Conservation (phyloP, 148 eudicot genomes). For the Dysphania ambrosioides region DNA sequence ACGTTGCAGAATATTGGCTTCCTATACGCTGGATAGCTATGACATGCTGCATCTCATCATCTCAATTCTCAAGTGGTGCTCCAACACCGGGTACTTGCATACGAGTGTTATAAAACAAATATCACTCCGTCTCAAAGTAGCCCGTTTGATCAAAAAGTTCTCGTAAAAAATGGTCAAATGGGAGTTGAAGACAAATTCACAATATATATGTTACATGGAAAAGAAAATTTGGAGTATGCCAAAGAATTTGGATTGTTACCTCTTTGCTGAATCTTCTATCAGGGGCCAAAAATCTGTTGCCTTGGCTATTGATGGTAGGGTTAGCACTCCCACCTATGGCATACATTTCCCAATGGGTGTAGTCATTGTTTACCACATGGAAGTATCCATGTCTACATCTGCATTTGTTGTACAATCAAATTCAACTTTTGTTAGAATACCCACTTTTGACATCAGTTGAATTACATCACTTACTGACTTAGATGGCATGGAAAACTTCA, state of each 20-base stretch:
- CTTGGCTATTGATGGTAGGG: slow-evolving; percentile 76
- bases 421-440: slow-evolving; percentile 11
- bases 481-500: neutral
- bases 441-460: slow-evolving; percentile 12
- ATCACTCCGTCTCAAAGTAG: too few relatives aligned
- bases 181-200: too few relatives aligned
- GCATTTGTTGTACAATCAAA: slow-evolving; percentile 25
- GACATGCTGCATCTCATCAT: neutral
- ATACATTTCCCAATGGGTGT: slow-evolving; percentile 84
- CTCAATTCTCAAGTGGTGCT: too few relatives aligned
- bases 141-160: too few relatives aligned
- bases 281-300: slow-evolving; percentile 70
- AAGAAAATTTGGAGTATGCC: neutral
- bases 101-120: neutral
- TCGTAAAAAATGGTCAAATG: too few relatives aligned
- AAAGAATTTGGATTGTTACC: slow-evolving; percentile 27
- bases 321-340: slow-evolving; percentile 77
- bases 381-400: slow-evolving; percentile 80
- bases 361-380: slow-evolving; percentile 83
- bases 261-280: slow-evolving; percentile 47
- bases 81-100: neutral
- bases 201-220: neutral
- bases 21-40: too few relatives aligned
- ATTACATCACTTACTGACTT: neutral
- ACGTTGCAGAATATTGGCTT: too few relatives aligned